phyloP scores from a whole-genome alignment of 2,329 filamentous ascomycete genomes.

The Aphanocladium album region DNA sequence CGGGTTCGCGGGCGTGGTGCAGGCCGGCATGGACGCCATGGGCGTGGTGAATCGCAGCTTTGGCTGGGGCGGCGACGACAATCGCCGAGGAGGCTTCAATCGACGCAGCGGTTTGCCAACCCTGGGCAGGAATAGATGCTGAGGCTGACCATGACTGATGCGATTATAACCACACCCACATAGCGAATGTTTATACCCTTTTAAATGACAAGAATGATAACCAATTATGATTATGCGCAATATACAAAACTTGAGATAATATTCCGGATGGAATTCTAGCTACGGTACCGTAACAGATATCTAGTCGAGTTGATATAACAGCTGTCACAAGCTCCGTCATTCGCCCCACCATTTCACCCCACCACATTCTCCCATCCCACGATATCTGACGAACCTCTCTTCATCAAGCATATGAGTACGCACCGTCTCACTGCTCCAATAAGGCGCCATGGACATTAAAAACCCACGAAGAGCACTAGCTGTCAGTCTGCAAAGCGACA shows the following conservation, averaged over 20 bases:
- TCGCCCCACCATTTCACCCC: background rate
- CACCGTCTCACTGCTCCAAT: background rate
- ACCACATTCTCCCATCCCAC: background rate
- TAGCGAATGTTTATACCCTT: background rate
- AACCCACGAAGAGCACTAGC: conserved; percentile 55
- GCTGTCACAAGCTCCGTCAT: background rate
- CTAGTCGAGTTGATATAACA: too few species aligned
- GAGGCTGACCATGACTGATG: too few species aligned
- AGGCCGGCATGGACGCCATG: conserved; percentile 46
- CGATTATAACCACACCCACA: too few species aligned
- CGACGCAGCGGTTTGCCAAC: background rate
- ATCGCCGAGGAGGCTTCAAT: background rate
- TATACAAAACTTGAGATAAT: too few species aligned
- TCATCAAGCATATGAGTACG: background rate
- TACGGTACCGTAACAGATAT: too few species aligned
- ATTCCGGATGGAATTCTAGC: too few species aligned
- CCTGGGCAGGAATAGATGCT: conserved; percentile 16
- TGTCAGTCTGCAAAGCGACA: conserved; percentile 45
- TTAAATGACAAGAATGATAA: background rate
- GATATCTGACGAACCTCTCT: background rate
- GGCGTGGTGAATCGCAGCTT: conserved; percentile 48
- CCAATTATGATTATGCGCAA: too few species aligned
- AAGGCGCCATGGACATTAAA: conserved; percentile 29
- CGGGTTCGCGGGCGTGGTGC: conserved; percentile 39
- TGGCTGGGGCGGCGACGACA: conserved; percentile 44